These are phyloP conservation scores for Alternaria alternata DNA, from an alignment of 2,329 filamentous ascomycete genomes.

Conservation along the genomic window DNA sequence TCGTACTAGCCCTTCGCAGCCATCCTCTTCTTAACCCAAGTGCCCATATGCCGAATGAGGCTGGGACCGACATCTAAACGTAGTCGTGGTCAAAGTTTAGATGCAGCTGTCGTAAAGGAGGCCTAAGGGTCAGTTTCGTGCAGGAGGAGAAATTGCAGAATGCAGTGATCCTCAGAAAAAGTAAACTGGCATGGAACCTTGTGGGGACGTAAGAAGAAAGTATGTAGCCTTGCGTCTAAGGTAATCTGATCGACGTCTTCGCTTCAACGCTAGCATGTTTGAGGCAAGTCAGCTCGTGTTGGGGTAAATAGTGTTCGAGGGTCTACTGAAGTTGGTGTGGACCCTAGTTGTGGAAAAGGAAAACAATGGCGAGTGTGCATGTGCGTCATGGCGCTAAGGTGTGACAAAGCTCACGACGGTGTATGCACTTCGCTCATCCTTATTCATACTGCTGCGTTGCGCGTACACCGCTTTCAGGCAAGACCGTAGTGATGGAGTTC, in stretches of 20 bases:
- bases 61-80: background rate
- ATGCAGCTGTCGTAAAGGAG: background rate
- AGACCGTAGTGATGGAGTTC: background rate
- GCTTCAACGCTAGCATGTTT: background rate
- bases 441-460: background rate
- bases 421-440: slow-evolving; percentile 1
- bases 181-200: background rate
- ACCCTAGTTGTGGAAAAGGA: background rate
- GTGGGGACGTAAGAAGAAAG: background rate
- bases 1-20: background rate
- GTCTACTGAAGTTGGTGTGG: slow-evolving; percentile 1
- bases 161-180: background rate
- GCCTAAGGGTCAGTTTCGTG: background rate
- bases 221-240: background rate
- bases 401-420: background rate
- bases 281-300: background rate
- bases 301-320: background rate
- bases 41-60: background rate
- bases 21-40: background rate
- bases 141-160: slow-evolving; percentile 1
- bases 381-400: background rate
- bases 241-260: background rate
- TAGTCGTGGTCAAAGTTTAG: background rate
- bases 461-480: background rate
- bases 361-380: background rate